Base-by-base conservation (phyloP, 2,329 filamentous ascomycete species). In the Colletotrichum sublineola region DNA sequence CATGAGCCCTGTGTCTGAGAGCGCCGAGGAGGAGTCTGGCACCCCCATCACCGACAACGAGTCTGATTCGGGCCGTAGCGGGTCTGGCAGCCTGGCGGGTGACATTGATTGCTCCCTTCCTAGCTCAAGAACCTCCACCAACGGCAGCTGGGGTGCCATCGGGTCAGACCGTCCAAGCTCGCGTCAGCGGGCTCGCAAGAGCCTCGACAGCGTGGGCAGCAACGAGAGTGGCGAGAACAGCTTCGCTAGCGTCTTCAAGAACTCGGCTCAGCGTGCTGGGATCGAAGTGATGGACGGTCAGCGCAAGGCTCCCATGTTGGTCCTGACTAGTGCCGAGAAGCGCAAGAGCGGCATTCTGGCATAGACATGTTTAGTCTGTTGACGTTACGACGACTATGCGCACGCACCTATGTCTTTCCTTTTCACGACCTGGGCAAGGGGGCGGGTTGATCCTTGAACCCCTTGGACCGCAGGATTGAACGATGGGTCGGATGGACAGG, bases 1-100 rank as follows among this genome's bases (percentile, higher is more conserved):
- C 82, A 94, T 94, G 84, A 97, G 94, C 79, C 96, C 96, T 15
- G 93, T 96, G 69, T 98, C 95, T 65, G 96, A 98, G 84, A 91
- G 88, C 67, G 87, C 86, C 4, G 90, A 92, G 77, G 70, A 72
- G 18, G 86, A 90, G 75, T 82, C 90, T 69, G 92, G 93, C 75
- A 91, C 92, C 12, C 89, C 92, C 61, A 81, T 90, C 65, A 90
- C 89, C 48, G 94, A 96, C 78, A 94, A 96, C 76, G 90, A 93
- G 77, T 93, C 92, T 68, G 91, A 93, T 70, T 90, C 89, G 60
- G 91, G 90, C 68, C 89, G 89, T 78, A 93, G 93, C 80, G 89
- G 91, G 77, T 95, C 94, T 74, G 92, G 93, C 76, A 97, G 93
- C 82, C 87, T 97, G 74, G 94, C 92, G 63, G 93, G 93, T 76